Base-by-base conservation (phyloP, 768 basidiomycete genomes). In the Lanmaoa rubissima region DNA sequence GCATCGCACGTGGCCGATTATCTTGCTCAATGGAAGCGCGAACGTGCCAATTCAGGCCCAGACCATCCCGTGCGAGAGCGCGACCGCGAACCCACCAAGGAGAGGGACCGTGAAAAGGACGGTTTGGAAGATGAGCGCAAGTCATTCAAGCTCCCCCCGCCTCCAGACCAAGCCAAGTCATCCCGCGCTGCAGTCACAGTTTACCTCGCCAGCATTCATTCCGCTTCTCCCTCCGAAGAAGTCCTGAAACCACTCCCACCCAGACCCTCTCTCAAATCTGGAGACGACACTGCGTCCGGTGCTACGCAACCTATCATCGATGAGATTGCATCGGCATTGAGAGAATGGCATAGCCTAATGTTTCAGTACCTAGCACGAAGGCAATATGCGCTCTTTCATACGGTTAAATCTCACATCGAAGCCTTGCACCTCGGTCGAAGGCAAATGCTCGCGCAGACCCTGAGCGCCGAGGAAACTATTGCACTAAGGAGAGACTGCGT, bases 341-440 rank as follows among this genome's bases (percentile, higher is more conserved):
- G 96, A 39, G 96, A 98, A 82, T 98, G 95, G 94, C 90, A 96
- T 66, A 83, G 84, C 36, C 77, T 94, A 50, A 88, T 98, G 82
- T 94, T 93, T 67, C 88, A 88, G 59, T 94, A 97, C 70, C 87
- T 98, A 41, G 87, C 90, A 10, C 80, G 85, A 44, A 83, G 94
- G 53, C 91, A 98, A 65, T 98, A 98, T 76, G 82, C 83, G 41
- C 83, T 94, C 19, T 98, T 98, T 73, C 83, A 88, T 58, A 78
- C 83, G 9, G 92, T 98, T 53, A 84, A 85, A 55, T 87, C 88
- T 51, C 93, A 96, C 65, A 91, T 98, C 58, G 93, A 96, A 69
- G 87, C 87, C 6, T 79, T 98, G 5, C 94, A 97, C 68, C 82
- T 92, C 24, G 94, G 93, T n/a, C 82, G 96, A 50, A 80, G 94